phyloP scores from a whole-genome alignment of 208 protist genomes.

The Leishmania lainsoni region DNA sequence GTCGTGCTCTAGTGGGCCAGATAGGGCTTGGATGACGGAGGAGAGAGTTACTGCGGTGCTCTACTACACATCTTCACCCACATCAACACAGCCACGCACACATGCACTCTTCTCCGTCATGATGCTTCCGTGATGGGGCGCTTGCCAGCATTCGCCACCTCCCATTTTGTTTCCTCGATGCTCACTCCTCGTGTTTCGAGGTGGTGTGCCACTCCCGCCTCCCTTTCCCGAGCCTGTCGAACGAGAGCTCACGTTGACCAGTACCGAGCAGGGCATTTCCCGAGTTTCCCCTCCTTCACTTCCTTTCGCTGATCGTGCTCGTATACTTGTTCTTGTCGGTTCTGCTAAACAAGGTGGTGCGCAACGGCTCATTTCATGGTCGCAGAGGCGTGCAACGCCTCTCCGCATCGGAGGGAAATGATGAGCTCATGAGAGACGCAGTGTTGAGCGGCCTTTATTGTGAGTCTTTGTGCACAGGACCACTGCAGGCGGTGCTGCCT shows the following conservation, averaged over 20 bases:
- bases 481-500: too few species aligned
- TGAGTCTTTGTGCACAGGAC: too few species aligned
- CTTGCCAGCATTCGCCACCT: constrained; percentile 1
- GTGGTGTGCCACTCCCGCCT: background rate
- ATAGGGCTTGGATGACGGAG: background rate
- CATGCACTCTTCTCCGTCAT: background rate
- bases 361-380: too few species aligned
- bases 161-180: background rate
- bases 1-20: constrained; percentile 3
- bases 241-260: background rate
- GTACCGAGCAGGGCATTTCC: background rate
- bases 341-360: background rate
- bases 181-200: background rate
- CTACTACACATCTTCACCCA: background rate
- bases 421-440: too few species aligned
- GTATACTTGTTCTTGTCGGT: background rate
- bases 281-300: background rate
- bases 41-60: background rate
- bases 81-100: background rate
- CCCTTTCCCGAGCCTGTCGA: background rate
- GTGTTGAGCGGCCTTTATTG: too few species aligned
- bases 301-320: background rate
- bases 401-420: too few species aligned
- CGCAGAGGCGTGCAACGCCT: too few species aligned
- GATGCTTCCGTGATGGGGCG: background rate